Percentiles rank a stretch among this genome's conserved stretches.
These are phyloP conservation scores for cucumber (Cucumis sativus) DNA, from an alignment of 306 rosid species.

Conservation along the genomic window Cucumber_9930_V3 NC_026656.2:17447001-17447500, in stretches of 20 bases:
- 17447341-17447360: constrained; percentile 45
- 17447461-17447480: constrained; percentile 8
- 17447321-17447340: constrained; percentile 85
- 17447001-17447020: neutral
- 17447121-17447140: neutral
- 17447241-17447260: neutral
- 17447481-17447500: constrained; percentile 6
- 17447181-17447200: neutral
- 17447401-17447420: constrained; percentile 22
- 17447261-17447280: too few relatives aligned
- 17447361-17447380: constrained; percentile 15
- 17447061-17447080: too few relatives aligned
- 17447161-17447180: neutral
- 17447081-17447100: too few relatives aligned
- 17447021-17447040: too few relatives aligned
- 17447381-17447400: constrained; percentile 43
- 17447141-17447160: neutral
- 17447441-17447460: constrained; percentile 52
- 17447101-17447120: too few relatives aligned
- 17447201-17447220: neutral
- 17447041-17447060: too few relatives aligned
- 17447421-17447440: constrained; percentile 24
- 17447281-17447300: constrained; percentile 20
- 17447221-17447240: neutral
- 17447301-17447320: constrained; percentile 66